A percentile compares a stretch with the other conserved stretches of the same genome.
Evolutionary conservation across 75 land plant genomes (phyloP).

Genomic region (Sequoia sempervirens): DNA sequence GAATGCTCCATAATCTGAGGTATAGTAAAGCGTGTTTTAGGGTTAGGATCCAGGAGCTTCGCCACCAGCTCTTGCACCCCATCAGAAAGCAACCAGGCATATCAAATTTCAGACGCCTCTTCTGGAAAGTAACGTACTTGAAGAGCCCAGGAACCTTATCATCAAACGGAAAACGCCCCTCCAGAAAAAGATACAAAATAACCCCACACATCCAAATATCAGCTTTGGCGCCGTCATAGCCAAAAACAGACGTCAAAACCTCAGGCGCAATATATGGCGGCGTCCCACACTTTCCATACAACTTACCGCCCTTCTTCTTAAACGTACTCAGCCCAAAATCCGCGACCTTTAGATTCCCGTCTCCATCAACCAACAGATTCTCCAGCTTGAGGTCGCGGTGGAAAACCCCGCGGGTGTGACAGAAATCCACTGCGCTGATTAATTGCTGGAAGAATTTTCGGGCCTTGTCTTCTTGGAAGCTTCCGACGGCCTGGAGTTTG

Average conservation of each 20-base stretch:
- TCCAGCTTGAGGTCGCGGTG: slow-evolving; percentile 51
- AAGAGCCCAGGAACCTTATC: neutral
- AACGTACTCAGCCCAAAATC: slow-evolving; percentile 26
- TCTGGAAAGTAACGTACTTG: neutral
- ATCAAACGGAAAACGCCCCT: neutral
- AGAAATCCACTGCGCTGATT: slow-evolving; percentile 35
- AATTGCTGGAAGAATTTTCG: slow-evolving; percentile 41
- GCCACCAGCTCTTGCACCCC: slow-evolving; percentile 21
- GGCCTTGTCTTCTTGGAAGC: slow-evolving; percentile 14
- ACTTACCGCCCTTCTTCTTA: neutral
- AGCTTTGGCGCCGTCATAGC: slow-evolving; percentile 39
- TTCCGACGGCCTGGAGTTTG: slow-evolving; percentile 9
- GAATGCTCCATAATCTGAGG: slow-evolving; percentile 12
- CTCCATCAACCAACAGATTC: slow-evolving; percentile 27
- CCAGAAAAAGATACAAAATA: neutral
- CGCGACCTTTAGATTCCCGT: slow-evolving; percentile 24
- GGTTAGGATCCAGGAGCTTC: slow-evolving; percentile 30
- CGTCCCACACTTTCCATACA: slow-evolving; percentile 48
- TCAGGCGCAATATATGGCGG: slow-evolving; percentile 51
- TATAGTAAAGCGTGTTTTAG: slow-evolving; percentile 13
- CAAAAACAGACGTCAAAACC: slow-evolving; percentile 19
- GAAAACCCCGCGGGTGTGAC: slow-evolving; percentile 35
- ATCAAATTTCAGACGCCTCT: neutral
- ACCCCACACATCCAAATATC: slow-evolving; percentile 37
- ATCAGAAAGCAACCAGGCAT: slow-evolving; percentile 32